phyloP scores from a whole-genome alignment of 2,329 filamentous ascomycete species.

The Aspergillus arachidicola region DNA sequence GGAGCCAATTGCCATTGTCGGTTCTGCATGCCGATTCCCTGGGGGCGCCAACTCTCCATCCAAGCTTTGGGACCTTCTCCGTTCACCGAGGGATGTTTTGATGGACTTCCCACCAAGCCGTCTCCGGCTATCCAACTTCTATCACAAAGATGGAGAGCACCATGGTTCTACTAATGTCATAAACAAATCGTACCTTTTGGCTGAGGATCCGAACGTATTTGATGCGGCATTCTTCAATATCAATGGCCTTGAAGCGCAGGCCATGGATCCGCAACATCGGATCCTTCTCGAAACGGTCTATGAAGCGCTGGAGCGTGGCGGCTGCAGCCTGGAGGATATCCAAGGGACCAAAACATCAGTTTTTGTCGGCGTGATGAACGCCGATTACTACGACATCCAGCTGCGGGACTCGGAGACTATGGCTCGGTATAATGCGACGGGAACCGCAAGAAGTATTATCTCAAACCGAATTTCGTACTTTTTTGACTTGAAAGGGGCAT shows the following conservation, averaged over 20 bases:
- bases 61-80: not conserved
- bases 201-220: no score
- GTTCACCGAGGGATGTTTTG: not conserved
- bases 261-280: slow-evolving; percentile 25
- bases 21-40: no score
- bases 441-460: slow-evolving; percentile 40
- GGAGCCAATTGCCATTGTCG: no score
- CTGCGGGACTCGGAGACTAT: slow-evolving; percentile 27
- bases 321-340: slow-evolving; percentile 26
- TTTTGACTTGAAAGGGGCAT: slow-evolving; percentile 40
- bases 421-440: slow-evolving; percentile 31
- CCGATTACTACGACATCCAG: slow-evolving; percentile 29
- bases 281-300: slow-evolving; percentile 31
- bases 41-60: no score
- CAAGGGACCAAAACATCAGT: slow-evolving; percentile 30
- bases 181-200: no score
- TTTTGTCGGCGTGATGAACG: slow-evolving; percentile 31
- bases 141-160: not conserved
- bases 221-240: no score
- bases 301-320: slow-evolving; percentile 27
- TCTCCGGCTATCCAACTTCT: not conserved
- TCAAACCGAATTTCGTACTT: slow-evolving; percentile 28
- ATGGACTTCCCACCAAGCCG: not conserved
- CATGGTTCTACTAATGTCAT: not conserved
- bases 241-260: no score